Evolutionary conservation across 2,329 filamentous ascomycete species (phyloP).

Genomic region (Paramyrothecium sp.): DNA sequence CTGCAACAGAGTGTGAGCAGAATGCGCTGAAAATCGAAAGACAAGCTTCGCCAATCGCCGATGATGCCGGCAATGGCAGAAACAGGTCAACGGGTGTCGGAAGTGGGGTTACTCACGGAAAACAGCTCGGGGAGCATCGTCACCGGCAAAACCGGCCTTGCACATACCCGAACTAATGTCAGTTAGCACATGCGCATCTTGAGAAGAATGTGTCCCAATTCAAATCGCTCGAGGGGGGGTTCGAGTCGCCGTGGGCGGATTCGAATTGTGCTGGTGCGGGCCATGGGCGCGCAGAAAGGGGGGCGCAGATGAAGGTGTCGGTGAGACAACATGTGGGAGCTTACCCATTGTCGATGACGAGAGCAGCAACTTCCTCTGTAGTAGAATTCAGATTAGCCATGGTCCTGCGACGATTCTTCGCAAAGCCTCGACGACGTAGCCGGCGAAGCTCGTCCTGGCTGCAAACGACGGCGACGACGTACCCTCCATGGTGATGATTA

Average conservation of each 20-base stretch:
- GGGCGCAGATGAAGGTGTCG: slow-evolving; percentile 23
- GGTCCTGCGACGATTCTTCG: slow-evolving; percentile 6
- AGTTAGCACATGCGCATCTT: slow-evolving; percentile 21
- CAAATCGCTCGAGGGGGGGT: slow-evolving; percentile 11
- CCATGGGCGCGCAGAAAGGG: slow-evolving; percentile 16
- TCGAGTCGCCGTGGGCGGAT: background rate
- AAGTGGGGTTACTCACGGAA: slow-evolving; percentile 82
- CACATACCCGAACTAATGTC: slow-evolving; percentile 95
- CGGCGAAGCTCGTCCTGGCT: slow-evolving; percentile 6
- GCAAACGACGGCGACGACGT: slow-evolving; percentile 27
- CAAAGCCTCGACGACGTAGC: background rate
- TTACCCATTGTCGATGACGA: slow-evolving; percentile 99
- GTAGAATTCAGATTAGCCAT: slow-evolving; percentile 41
- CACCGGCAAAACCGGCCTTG: slow-evolving; percentile 99
- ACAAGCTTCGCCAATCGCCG: background rate
- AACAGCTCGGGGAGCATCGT: slow-evolving; percentile 99
- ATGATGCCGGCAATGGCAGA: background rate
- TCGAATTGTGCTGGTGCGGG: slow-evolving; percentile 1
- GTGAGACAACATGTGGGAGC: slow-evolving; percentile 46
- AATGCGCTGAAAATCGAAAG: slow-evolving; percentile 4
- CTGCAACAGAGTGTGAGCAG: slow-evolving; percentile 52
- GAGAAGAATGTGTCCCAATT: background rate
- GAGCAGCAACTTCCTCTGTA: slow-evolving; percentile 99
- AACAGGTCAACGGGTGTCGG: slow-evolving; percentile 17
- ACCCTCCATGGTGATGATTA: slow-evolving; percentile 57